Evolutionary conservation across 495 filamentous ascomycete species (phyloP).

Genomic region (Chaetomium cochliodes): DNA sequence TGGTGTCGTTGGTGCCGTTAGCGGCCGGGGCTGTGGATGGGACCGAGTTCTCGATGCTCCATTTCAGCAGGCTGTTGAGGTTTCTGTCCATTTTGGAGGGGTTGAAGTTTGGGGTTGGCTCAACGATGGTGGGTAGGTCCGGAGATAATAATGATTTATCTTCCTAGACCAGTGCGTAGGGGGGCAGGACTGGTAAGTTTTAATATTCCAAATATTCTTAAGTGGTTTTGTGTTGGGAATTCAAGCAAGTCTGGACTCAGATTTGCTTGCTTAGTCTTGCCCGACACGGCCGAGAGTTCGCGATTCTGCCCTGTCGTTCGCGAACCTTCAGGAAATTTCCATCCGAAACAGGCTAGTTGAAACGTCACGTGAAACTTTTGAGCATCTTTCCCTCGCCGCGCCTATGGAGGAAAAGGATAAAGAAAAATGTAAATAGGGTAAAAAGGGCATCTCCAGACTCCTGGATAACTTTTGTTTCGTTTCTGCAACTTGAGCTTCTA

Average conservation of each 20-base stretch:
- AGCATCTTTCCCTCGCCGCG: background rate
- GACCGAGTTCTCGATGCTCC: slow-evolving; percentile 77
- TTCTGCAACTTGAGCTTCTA: too few relatives aligned
- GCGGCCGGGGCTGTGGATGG: slow-evolving; percentile 45
- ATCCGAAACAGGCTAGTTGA: slow-evolving; percentile 29
- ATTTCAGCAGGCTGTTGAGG: slow-evolving; percentile 78
- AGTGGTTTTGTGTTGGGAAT: background rate
- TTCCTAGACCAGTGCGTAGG: background rate
- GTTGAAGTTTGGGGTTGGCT: background rate
- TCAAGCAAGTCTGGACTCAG: background rate
- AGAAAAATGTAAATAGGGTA: too few relatives aligned
- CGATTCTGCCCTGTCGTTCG: slow-evolving; percentile 22
- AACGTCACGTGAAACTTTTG: background rate
- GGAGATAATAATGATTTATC: too few relatives aligned
- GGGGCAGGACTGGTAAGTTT: background rate
- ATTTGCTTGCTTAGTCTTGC: slow-evolving; percentile 11
- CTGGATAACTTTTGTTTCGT: too few relatives aligned
- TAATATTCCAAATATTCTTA: background rate
- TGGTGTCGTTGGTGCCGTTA: slow-evolving; percentile 21
- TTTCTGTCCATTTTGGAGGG: slow-evolving; percentile 43
- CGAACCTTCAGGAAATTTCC: slow-evolving; percentile 39
- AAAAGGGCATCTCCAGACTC: too few relatives aligned
- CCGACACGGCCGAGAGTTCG: slow-evolving; percentile 7
- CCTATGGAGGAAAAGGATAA: background rate
- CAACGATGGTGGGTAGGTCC: background rate